Evolutionary conservation across 2,329 filamentous ascomycete genomes (phyloP).

Genomic region (Lecanoromycetidae sp.): DNA sequence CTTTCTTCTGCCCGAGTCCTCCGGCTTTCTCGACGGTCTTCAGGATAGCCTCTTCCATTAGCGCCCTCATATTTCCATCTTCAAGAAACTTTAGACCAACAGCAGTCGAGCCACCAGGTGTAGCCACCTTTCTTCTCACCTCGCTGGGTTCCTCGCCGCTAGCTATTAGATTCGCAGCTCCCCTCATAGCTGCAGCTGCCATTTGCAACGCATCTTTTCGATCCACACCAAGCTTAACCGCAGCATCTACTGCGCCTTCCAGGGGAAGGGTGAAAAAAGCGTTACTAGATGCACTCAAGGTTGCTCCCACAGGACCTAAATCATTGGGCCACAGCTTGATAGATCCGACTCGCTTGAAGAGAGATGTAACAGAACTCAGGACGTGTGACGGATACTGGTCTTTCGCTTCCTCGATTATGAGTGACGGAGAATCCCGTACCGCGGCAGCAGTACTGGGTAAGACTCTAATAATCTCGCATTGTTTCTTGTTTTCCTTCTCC

Average conservation of each 20-base stretch:
- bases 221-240: conserved; percentile 49
- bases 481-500: conserved; percentile 22
- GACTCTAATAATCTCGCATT: conserved; percentile 26
- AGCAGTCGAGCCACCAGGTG: conserved; percentile 38
- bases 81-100: neutral
- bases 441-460: conserved; percentile 35
- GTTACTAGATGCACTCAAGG: conserved; percentile 47
- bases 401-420: conserved; percentile 39
- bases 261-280: conserved; percentile 48
- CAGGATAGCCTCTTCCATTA: conserved; percentile 1
- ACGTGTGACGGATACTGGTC: conserved; percentile 30
- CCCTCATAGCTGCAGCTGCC: conserved; percentile 50
- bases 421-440: conserved; percentile 34
- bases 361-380: conserved; percentile 38
- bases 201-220: conserved; percentile 48
- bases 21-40: neutral
- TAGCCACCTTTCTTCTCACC: conserved; percentile 47
- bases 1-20: neutral
- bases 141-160: conserved; percentile 47
- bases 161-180: conserved; percentile 45
- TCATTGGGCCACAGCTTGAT: conserved; percentile 38
- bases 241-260: conserved; percentile 48
- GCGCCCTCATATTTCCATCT: conserved; percentile 50
- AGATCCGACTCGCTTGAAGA: conserved; percentile 40
- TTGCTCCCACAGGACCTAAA: conserved; percentile 52